phyloP scores from a whole-genome alignment of 2,329 filamentous ascomycete genomes.

The Aplosporella prunicola region DNA sequence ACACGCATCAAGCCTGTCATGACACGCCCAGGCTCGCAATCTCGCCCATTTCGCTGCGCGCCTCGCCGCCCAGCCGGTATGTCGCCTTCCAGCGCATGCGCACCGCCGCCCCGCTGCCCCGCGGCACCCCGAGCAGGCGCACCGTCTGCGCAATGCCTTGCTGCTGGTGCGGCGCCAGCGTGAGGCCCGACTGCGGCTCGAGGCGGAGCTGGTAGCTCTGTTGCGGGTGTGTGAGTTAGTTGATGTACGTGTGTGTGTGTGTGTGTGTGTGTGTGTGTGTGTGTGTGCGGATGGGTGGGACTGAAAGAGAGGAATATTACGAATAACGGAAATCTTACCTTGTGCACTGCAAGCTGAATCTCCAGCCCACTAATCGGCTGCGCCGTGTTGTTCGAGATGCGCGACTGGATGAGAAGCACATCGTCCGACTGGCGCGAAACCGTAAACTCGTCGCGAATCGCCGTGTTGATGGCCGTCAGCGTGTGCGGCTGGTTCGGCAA shows the following conservation, averaged over 20 bases:
- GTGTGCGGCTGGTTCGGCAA: slow-evolving; percentile 60
- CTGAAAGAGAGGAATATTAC: background rate
- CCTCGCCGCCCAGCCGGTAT: slow-evolving; percentile 58
- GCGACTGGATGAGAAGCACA: slow-evolving; percentile 60
- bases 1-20: slow-evolving; percentile 7
- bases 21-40: slow-evolving; percentile 65
- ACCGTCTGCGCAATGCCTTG: slow-evolving; percentile 77
- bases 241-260: background rate
- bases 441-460: slow-evolving; percentile 63
- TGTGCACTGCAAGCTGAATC: slow-evolving; percentile 88
- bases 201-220: slow-evolving; percentile 75
- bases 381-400: slow-evolving; percentile 73
- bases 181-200: slow-evolving; percentile 74
- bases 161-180: slow-evolving; percentile 60
- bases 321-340: slow-evolving; percentile 44
- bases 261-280: no score
- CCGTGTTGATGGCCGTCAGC: slow-evolving; percentile 58
- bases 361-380: slow-evolving; percentile 69
- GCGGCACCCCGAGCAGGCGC: slow-evolving; percentile 63
- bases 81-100: slow-evolving; percentile 85
- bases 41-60: slow-evolving; percentile 73
- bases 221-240: background rate
- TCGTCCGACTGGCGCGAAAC: slow-evolving; percentile 51
- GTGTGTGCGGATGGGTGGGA: background rate
- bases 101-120: slow-evolving; percentile 63